Conservation (phyloP, 495 filamentous ascomycete genomes). For the Podospora conica region DNA sequence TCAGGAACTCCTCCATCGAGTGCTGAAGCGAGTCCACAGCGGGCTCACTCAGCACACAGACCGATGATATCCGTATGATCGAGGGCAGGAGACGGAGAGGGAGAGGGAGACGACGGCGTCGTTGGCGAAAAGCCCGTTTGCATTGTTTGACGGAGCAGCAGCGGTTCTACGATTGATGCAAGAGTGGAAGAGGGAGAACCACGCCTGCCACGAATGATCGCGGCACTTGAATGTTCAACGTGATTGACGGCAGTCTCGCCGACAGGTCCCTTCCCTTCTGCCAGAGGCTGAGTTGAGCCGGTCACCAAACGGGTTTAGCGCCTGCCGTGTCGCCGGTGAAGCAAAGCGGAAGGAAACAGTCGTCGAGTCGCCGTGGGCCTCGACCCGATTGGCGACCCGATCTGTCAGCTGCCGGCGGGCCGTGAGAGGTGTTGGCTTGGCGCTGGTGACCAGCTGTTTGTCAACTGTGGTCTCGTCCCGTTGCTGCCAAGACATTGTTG, state of each 20-base stretch:
- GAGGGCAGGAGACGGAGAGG: not conserved
- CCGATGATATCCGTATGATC: not conserved
- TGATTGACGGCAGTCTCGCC: not conserved
- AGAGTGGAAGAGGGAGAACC: not conserved
- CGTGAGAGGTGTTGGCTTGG: not conserved
- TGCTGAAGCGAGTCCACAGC: not conserved
- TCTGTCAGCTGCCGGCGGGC: not conserved
- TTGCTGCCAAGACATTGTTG: not conserved
- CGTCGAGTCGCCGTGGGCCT: not conserved
- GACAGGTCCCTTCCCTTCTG: not conserved
- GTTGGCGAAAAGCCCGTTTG: not conserved
- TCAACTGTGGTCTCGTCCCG: not conserved
- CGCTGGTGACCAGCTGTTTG: not conserved
- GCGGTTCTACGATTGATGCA: not conserved
- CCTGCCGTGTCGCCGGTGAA: constrained; percentile 17
- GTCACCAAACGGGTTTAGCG: constrained; percentile 31
- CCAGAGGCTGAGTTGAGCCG: constrained; percentile 17
- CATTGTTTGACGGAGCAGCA: not conserved
- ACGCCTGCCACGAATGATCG: not conserved
- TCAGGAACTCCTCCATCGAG: constrained; percentile 36
- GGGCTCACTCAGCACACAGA: not conserved
- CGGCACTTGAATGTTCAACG: not conserved
- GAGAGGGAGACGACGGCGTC: not conserved
- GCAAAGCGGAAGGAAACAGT: constrained; percentile 21
- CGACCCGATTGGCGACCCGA: constrained; percentile 3